Evolutionary conservation across 1,139 yeast genomes (phyloP), one percentile per base, ranked within the genome.

Genomic region (Yamadazyma kanchanaburiensis): DNA sequence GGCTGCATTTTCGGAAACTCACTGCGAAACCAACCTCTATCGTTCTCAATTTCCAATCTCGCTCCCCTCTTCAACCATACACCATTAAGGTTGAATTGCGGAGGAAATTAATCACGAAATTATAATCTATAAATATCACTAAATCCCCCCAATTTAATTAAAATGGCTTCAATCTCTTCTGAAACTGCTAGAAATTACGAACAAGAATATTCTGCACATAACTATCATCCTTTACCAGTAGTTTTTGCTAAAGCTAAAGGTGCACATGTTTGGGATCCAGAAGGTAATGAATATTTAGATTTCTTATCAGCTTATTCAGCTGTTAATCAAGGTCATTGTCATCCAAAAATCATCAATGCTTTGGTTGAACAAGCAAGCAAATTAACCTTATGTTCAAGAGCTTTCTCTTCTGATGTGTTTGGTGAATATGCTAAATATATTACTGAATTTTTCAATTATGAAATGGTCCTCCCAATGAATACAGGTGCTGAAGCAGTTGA

Each of bases 401-500:
- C 97, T 6, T 91, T 89, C 58, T 85, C 94, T 22, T 82, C 86
- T 36, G 96, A 89, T 55, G 81, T 80, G 11, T 87, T 89, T 54
- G 95, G 95, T 29, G 74, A 74, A 26, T 89, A 79, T 53, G 94
- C 96, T 46, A 86, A 88, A 59, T 91, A 76, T 53, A 70, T 88
- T 39, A 87, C 96, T 34, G 94, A 88, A 56, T 89, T 66, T 56
- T 89, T 91, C 65, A 75, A 80, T 53, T 89, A 86, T 60, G 98
- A 89, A 51, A 81, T 80, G 84, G 91, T 89, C 6, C 70, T 89
- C 57, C 98, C 98, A 45, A 89, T 89, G 96, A 89, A 89, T 68
- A 89, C 97, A 7, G 98, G 98, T 54, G 96, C 96, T 17, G 97
- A 89, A 63, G 98, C 98, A 9, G 98, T 89, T 28, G 98, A 89